These are phyloP conservation scores for Picea sitchensis DNA, from an alignment of 75 land plant species.

Conservation along the genomic window DNA sequence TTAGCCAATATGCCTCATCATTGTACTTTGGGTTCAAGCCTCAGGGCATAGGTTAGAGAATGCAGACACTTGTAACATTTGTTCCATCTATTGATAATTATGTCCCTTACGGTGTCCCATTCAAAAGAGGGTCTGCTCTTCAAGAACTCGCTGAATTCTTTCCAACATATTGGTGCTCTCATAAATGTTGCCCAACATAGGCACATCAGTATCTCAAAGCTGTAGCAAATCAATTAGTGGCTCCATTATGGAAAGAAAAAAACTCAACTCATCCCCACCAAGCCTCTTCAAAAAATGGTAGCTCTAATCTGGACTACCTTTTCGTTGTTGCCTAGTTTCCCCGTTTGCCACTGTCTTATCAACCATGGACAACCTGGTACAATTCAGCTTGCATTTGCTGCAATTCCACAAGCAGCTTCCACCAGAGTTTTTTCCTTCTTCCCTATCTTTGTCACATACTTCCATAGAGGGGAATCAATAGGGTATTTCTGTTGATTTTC, in stretches of 20 bases:
- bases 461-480: no score
- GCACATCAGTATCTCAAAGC: neutral
- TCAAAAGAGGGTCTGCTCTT: neutral
- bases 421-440: no score
- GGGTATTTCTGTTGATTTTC: no score
- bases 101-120: neutral
- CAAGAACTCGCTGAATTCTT: neutral
- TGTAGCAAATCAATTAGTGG: neutral
- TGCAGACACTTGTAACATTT: neutral
- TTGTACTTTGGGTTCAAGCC: no score
- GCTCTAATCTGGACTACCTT: neutral
- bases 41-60: neutral
- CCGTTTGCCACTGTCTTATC: no score
- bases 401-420: no score
- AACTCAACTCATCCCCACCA: neutral
- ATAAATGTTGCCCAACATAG: neutral
- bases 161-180: neutral
- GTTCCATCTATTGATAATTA: neutral
- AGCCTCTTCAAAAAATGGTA: neutral
- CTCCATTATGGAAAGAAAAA: neutral
- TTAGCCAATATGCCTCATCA: neutral
- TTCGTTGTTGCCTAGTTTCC: neutral
- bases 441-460: no score
- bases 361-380: no score
- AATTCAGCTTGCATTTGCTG: no score